Base-by-base conservation (phyloP, 1,284 basidiomycete genomes). In the Puccinia triticina region DNA sequence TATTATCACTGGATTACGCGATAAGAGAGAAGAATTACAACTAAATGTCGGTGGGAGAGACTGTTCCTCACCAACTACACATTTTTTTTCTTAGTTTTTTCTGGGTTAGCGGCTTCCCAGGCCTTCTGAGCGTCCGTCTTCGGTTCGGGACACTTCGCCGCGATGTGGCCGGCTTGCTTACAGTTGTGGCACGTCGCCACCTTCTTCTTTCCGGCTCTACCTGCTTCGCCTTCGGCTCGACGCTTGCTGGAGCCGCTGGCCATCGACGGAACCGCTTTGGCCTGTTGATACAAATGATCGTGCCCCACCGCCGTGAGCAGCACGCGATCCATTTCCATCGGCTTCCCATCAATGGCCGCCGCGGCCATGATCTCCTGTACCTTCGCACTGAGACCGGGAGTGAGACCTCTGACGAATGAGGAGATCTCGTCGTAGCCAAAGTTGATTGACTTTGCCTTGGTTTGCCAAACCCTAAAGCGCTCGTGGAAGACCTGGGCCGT, bases 1-100 rank as follows among this genome's bases (percentile, higher is more conserved):
- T 37, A 69, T 12, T 16, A 26, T 69, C 37, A 69, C 67, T 69
- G 46, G 40, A 2, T 46, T 18, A n/a, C n/a, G 29, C 7, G 23
- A 29, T 40, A 32, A 11, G 18, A 29, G 32, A 64, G 5, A 37
- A 64, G 32, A 69, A 21, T 5, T 21, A n/a, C 8, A 7, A 7
- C 43, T 40, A 18, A 2, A 29, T 14, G 69, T 71, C 48, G 43
- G n/a, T 50, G 69, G 69, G 69, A 29, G 69, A 71, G 69, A 71
- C 69, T 29, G 16, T 5, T 8, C 69, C 43, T 14, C 69, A 50
- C n/a, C 69, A 29, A 71, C 48, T 71, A 71, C 29, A 7, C 69
- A 7, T 61, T 61, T 71, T 69, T n/a, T 69, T 69, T 64, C 18
- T 66, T 66, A 8, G 11, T 16, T 5, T 50, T 48, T 14, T 26